Percentiles rank a stretch among this genome's conserved stretches.
Evolutionary conservation across 495 filamentous ascomycete genomes (phyloP).

Genomic region (Neurospora pannonica): DNA sequence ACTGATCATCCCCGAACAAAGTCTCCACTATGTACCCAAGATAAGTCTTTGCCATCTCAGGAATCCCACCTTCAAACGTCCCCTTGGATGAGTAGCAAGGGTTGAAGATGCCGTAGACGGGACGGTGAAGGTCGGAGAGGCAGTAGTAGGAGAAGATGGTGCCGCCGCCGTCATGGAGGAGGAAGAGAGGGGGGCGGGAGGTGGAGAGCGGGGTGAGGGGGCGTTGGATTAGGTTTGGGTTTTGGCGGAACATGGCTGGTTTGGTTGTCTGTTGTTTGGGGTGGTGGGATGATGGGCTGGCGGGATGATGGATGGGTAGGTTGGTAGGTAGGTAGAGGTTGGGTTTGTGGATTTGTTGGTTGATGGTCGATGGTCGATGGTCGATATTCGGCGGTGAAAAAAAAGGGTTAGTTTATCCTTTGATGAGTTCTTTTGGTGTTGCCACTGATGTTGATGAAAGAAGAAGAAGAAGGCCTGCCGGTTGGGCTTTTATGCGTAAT

Average conservation of each 20-base stretch:
- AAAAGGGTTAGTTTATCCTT: too few species aligned
- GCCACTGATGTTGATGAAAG: too few species aligned
- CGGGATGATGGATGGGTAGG: too few species aligned
- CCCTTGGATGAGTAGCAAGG: conserved; percentile 20
- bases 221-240: conserved; percentile 21
- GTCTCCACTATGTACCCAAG: conserved; percentile 17
- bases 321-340: too few species aligned
- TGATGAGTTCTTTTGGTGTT: background rate
- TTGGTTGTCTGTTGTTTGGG: background rate
- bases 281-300: too few species aligned
- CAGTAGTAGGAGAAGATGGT: conserved; percentile 31
- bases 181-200: conserved; percentile 20
- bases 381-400: too few species aligned
- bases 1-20: conserved; percentile 10
- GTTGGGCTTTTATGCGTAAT: too few species aligned
- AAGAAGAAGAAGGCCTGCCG: too few species aligned
- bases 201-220: background rate
- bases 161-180: conserved; percentile 37
- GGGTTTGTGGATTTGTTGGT: too few species aligned
- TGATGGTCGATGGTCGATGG: too few species aligned
- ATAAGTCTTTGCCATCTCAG: conserved; percentile 28
- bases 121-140: conserved; percentile 22
- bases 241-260: conserved; percentile 13
- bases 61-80: conserved; percentile 23
- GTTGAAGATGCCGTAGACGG: conserved; percentile 30